A percentile compares a stretch with the other conserved stretches of the same genome.
Evolutionary conservation across 2,329 filamentous ascomycete species (phyloP).

Genomic region (Thelonectria olida): DNA sequence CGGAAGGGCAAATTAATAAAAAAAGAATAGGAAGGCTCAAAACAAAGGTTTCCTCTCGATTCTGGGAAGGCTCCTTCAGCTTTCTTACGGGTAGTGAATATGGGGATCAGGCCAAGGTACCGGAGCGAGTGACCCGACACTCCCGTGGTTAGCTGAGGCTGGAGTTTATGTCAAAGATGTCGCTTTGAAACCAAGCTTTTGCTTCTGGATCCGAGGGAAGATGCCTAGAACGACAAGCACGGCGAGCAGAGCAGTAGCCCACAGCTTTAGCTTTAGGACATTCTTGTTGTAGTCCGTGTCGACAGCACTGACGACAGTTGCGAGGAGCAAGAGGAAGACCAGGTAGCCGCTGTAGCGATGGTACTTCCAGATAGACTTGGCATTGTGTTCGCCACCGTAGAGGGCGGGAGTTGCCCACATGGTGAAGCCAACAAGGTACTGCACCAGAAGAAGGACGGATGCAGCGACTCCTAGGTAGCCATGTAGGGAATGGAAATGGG

Average conservation of each 20-base stretch:
- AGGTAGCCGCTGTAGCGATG: conserved; percentile 83
- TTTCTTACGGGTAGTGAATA: background rate
- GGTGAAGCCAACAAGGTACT: conserved; percentile 82
- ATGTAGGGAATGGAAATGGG: conserved; percentile 83
- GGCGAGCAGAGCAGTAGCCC: conserved; percentile 75
- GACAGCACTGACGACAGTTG: conserved; percentile 78
- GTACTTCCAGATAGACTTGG: conserved; percentile 89
- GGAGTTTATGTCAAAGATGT: conserved; percentile 21
- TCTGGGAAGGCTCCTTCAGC: background rate
- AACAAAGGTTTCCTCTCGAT: background rate
- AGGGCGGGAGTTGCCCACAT: conserved; percentile 80
- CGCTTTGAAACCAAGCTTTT: conserved; percentile 73
- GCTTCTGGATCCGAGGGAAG: conserved; percentile 80
- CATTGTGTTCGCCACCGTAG: conserved; percentile 81
- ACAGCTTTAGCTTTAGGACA: conserved; percentile 76
- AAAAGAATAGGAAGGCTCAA: background rate
- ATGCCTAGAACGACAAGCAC: conserved; percentile 76
- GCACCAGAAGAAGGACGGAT: conserved; percentile 73
- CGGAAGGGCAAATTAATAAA: background rate
- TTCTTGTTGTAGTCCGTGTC: conserved; percentile 78
- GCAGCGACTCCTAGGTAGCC: conserved; percentile 84
- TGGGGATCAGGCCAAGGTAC: too few relatives aligned
- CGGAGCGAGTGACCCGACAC: too few relatives aligned
- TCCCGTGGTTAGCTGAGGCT: background rate
- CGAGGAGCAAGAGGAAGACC: conserved; percentile 74